phyloP scores from a whole-genome alignment of 805 yeast species.

The Metschnikowia arizonensis region DNA sequence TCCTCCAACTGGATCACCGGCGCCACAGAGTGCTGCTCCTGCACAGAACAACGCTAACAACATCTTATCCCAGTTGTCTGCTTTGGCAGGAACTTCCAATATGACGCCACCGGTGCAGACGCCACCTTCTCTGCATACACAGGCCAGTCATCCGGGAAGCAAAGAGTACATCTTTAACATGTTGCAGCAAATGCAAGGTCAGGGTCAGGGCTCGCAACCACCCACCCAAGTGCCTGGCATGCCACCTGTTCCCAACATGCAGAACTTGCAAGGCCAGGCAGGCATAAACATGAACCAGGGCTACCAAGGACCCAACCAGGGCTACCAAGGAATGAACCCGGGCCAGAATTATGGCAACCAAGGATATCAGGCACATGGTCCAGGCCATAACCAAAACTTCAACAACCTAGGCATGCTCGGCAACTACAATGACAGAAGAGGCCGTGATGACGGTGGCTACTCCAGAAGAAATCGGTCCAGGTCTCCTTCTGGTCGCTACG shows the following conservation, averaged over 20 bases:
- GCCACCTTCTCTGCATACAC: constrained; percentile 13
- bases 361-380: background rate
- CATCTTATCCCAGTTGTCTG: constrained; percentile 42
- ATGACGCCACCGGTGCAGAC: constrained; percentile 11
- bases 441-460: constrained; percentile 32
- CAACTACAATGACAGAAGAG: constrained; percentile 23
- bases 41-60: constrained; percentile 28
- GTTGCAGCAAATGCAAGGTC: constrained; percentile 48
- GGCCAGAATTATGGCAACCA: constrained; percentile 16
- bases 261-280: constrained; percentile 8
- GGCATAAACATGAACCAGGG: background rate
- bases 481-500: constrained; percentile 40
- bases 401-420: background rate
- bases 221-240: constrained; percentile 7
- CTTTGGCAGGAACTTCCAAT: constrained; percentile 26
- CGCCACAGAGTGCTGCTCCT: constrained; percentile 14
- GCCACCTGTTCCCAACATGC: constrained; percentile 12
- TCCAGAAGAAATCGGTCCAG: constrained; percentile 52
- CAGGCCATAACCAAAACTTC: background rate
- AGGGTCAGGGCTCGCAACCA: constrained; percentile 12
- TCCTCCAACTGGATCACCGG: constrained; percentile 29
- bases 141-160: constrained; percentile 19
- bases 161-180: constrained; percentile 45
- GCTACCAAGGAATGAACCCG: constrained; percentile 1
- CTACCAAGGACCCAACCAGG: background rate